Evolutionary conservation across 257 asterid genomes (phyloP).

Genomic region (Nicotiana paniculata): DNA sequence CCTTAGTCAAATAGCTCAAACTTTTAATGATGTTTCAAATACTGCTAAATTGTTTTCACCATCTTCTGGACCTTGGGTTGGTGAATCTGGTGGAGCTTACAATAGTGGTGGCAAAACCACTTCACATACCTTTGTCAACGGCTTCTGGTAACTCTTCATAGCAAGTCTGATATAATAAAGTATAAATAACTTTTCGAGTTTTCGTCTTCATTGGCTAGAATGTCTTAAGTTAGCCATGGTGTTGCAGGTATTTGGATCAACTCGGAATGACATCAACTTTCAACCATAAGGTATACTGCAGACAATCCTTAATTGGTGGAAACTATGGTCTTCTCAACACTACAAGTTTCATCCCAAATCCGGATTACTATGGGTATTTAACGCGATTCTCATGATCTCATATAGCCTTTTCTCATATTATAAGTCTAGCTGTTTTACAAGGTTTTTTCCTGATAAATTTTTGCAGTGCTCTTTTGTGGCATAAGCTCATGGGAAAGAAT

Average conservation of each 20-base stretch:
- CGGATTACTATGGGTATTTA: constrained; percentile 77
- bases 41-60: constrained; percentile 40
- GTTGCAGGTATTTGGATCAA: constrained; percentile 82
- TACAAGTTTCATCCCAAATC: constrained; percentile 62
- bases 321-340: constrained; percentile 76
- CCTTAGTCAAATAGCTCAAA: constrained; percentile 40
- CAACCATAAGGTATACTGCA: constrained; percentile 75
- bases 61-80: constrained; percentile 75
- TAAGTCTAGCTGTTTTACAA: neutral
- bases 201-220: neutral
- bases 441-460: neutral
- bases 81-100: constrained; percentile 89
- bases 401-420: neutral
- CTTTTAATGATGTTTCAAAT: constrained; percentile 33
- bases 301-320: constrained; percentile 84
- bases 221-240: neutral
- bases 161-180: neutral
- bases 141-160: constrained; percentile 54
- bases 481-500: constrained; percentile 63
- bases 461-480: constrained; percentile 69
- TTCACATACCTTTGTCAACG: constrained; percentile 62
- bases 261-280: constrained; percentile 75
- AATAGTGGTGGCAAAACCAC: constrained; percentile 80
- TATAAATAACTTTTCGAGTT: neutral
- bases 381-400: neutral